phyloP scores from a whole-genome alignment of 208 protist genomes.

The Crithidia thermophila region DNA sequence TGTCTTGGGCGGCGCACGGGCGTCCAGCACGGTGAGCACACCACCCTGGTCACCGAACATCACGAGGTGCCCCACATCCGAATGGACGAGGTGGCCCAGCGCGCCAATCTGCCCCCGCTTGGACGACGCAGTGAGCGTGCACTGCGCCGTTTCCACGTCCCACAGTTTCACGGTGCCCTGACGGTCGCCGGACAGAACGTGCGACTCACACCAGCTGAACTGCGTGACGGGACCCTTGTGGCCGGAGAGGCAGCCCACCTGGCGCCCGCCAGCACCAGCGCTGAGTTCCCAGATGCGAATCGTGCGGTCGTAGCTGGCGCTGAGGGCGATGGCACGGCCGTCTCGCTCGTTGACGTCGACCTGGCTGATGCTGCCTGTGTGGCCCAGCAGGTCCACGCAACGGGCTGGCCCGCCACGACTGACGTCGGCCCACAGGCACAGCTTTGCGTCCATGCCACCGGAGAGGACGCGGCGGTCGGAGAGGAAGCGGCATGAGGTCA shows the following conservation, averaged over 20 bases:
- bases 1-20: constrained; percentile 31
- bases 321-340: constrained; percentile 50
- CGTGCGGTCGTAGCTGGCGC: constrained; percentile 86
- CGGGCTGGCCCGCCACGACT: constrained; percentile 38
- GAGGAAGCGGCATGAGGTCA: constrained; percentile 81
- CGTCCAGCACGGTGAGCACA: constrained; percentile 68
- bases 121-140: constrained; percentile 46
- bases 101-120: constrained; percentile 77
- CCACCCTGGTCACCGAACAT: constrained; percentile 80
- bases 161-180: constrained; percentile 76
- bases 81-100: constrained; percentile 48
- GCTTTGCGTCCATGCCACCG: constrained; percentile 90
- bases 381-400: constrained; percentile 81
- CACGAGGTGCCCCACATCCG: constrained; percentile 38
- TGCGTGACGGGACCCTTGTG: constrained; percentile 82
- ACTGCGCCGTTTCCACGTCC: constrained; percentile 68
- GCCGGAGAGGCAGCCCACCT: constrained; percentile 61
- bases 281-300: constrained; percentile 77
- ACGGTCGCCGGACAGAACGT: constrained; percentile 81
- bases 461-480: constrained; percentile 71
- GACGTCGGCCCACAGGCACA: constrained; percentile 85
- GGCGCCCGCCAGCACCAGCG: constrained; percentile 31
- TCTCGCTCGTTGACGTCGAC: constrained; percentile 57
- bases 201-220: constrained; percentile 68
- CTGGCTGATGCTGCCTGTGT: constrained; percentile 82